Base-by-base conservation (phyloP, 2,329 filamentous ascomycete genomes). In the Pseudocercospora fuligena region DNA sequence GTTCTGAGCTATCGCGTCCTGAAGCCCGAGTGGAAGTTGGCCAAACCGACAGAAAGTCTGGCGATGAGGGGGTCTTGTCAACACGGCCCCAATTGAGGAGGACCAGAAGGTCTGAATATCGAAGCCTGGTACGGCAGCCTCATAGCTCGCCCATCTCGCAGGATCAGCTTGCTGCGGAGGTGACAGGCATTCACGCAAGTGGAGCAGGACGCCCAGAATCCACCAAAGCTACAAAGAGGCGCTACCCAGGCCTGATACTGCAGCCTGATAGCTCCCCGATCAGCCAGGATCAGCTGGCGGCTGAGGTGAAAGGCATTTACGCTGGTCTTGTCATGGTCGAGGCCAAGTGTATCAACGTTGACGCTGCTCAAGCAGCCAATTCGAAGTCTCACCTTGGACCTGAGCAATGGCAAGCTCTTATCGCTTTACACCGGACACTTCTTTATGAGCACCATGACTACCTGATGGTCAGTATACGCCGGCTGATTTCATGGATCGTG, bases 241-340 rank as follows among this genome's bases (percentile, higher is more conserved):
- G n/a, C n/a, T 61, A 65, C 25, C 67, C 69, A 3, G 70, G 54
- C 2, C 43, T 74, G 27, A 65, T 74, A 6, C 66, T 69, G 4
- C 72, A 74, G 56, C 73, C 73, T 1, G 66, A 73, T 23, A 69
- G 69, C 23, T 73, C 72, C 9, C 72, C 74, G 3, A 93, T 95
- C 7, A 90, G 89, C 0, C 89, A 92, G 67, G 90, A 93, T 0
- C 91, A 96, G 72, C 83, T 97, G 0, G 87, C 92, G 0, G 88
- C 89, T 0, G 93, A 97, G 73, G 90, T 96, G 0, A 93, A 92
- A 65, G 89, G 89, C 0, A 95, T 95, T 3, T 97, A 97, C 73
- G 89, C 89, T 0, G 93, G 92, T 0, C 80, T 97, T 0, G 89
- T 92, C 0, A 92, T 95, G 88, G 92, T 97, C 0, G 94, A 98